These are phyloP conservation scores for Neofusicoccum umdonicola DNA, from an alignment of 2,329 filamentous ascomycete genomes.

Conservation along the genomic window DNA sequence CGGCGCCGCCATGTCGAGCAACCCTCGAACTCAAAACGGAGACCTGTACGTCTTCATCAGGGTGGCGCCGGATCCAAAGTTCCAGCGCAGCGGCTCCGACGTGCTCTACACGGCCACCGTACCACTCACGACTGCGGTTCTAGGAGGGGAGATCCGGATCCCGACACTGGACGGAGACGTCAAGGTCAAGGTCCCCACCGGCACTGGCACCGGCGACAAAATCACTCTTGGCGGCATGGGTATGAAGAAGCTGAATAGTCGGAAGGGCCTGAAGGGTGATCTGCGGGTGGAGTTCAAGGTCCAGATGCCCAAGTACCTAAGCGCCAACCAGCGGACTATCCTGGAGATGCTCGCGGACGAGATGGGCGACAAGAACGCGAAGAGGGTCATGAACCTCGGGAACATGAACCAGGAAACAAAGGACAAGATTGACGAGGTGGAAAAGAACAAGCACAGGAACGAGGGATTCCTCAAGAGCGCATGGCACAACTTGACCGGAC, in stretches of 20 bases:
- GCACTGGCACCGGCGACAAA: slow-evolving; percentile 88
- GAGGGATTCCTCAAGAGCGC: slow-evolving; percentile 91
- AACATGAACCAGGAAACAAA: slow-evolving; percentile 42
- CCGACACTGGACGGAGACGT: slow-evolving; percentile 89
- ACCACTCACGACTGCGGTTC: slow-evolving; percentile 85
- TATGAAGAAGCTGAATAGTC: slow-evolving; percentile 75
- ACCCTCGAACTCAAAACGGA: slow-evolving; percentile 67
- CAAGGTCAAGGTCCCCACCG: slow-evolving; percentile 85
- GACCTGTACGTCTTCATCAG: slow-evolving; percentile 90
- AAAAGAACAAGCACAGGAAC: slow-evolving; percentile 58
- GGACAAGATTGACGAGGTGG: slow-evolving; percentile 24
- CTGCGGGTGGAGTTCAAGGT: slow-evolving; percentile 93
- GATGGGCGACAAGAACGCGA: slow-evolving; percentile 88
- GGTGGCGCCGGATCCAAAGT: slow-evolving; percentile 86
- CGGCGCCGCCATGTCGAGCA: slow-evolving; percentile 63
- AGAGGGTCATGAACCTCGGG: slow-evolving; percentile 82
- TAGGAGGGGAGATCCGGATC: slow-evolving; percentile 85
- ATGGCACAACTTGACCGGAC: slow-evolving; percentile 89
- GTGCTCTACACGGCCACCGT: slow-evolving; percentile 90
- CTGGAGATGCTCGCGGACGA: slow-evolving; percentile 96
- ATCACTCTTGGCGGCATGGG: slow-evolving; percentile 88
- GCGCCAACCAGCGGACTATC: slow-evolving; percentile 85
- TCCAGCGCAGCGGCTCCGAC: slow-evolving; percentile 82
- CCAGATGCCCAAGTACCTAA: slow-evolving; percentile 90
- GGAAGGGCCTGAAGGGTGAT: slow-evolving; percentile 71